Base-by-base conservation (phyloP, 148 eudicot genomes). In the Talinum fruticosum region DNA sequence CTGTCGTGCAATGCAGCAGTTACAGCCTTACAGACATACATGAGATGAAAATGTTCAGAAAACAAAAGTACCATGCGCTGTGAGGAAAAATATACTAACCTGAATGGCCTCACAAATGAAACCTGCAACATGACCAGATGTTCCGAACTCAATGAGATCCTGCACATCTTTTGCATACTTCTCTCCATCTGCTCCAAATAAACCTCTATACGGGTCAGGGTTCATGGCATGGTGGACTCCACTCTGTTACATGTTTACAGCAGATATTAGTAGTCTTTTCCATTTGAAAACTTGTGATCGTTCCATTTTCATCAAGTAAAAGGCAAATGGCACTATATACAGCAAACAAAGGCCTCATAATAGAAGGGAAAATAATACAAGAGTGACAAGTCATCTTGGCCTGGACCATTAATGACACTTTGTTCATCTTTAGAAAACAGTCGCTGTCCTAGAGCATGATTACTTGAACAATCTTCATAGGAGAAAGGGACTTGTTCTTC, bases 211-310 rank as follows among this genome's bases (percentile, higher is more conserved):
- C 32, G 91, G 98, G 74, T 93, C 97, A 23, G 98, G 98, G 81
- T 93, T 96, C 82, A 87, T 75, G 77, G 91, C 97, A 85, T 96
- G 99, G 84, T 96, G 99, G 65, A 96, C 93, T 76, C 98, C 98
- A 73, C 84, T 88, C 98, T 96, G 89, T 83, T 54, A 75, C 35
- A 65, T 62, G 74, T 51, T 1, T 0, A 6, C 5, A 6, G 36
- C 28, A 69, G 38, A 30, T 24, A 74, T 81, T 37, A 73, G 44
- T 62, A 29, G 51, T 69, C 67, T 41, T 41, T 6, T 6, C 10
- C 8, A 41, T 0, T 6, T 41, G 8, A 6, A 8, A 41, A 41
- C 45, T 41, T 8, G 45, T 41, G 10, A 41, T 41, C 6, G 45
- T 41, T 41, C 45, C 8, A 41, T 41, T 41, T 41, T 12, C 3